Percentiles rank a stretch among this genome's conserved stretches.
phyloP scores from a whole-genome alignment of 108 stramenopile genomes.

The Fragilaria crotonensis region DNA sequence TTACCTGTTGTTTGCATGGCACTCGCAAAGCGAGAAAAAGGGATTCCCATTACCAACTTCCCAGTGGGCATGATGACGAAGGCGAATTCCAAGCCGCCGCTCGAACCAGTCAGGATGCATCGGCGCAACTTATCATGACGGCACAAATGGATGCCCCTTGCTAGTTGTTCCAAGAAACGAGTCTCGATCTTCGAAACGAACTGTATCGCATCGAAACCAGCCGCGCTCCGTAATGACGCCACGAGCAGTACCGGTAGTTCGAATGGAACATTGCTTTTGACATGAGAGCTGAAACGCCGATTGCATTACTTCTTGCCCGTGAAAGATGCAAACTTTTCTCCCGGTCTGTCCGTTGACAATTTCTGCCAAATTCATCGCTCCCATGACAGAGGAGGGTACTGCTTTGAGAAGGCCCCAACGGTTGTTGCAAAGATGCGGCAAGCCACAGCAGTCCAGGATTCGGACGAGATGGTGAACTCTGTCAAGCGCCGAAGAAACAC shows the following conservation, averaged over 20 bases:
- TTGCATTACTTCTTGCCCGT: constrained; percentile 46
- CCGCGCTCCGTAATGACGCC: constrained; percentile 9
- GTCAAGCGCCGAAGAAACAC: too few relatives aligned
- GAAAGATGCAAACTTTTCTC: constrained; percentile 52
- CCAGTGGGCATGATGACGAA: constrained; percentile 75
- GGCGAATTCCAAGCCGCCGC: constrained; percentile 32
- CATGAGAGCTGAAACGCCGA: constrained; percentile 39
- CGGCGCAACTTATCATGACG: constrained; percentile 36
- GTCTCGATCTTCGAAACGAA: constrained; percentile 48
- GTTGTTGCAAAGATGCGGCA: too few relatives aligned
- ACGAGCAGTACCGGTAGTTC: not conserved
- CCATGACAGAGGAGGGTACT: not conserved
- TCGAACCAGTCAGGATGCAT: not conserved
- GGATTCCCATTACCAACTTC: constrained; percentile 65
- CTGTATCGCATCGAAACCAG: constrained; percentile 46
- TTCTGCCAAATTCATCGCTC: constrained; percentile 4
- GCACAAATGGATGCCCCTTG: constrained; percentile 61
- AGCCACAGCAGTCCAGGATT: too few relatives aligned
- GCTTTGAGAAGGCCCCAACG: constrained; percentile 13
- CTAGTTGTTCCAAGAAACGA: constrained; percentile 79
- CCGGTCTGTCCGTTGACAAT: not conserved
- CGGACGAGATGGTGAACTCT: too few relatives aligned
- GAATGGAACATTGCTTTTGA: constrained; percentile 2
- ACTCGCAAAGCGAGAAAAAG: constrained; percentile 70
- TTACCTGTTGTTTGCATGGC: constrained; percentile 60